A percentile compares a stretch with the other conserved stretches of the same genome.
phyloP scores from a whole-genome alignment of 768 basidiomycete genomes.

The Suillus subalutaceus region DNA sequence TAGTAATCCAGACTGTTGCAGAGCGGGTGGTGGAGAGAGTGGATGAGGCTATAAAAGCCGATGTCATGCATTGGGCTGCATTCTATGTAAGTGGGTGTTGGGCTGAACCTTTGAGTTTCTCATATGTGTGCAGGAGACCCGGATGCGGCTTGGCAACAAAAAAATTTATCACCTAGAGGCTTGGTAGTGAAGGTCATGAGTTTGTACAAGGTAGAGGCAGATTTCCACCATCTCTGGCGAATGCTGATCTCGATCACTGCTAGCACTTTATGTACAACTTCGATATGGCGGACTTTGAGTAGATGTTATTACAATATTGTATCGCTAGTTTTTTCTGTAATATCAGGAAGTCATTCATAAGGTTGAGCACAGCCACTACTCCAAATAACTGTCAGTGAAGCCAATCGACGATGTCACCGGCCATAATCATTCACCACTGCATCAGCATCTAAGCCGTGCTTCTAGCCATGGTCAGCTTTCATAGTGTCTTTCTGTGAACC shows the following conservation, averaged over 20 bases:
- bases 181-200: conserved; percentile 97
- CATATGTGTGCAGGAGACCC: conserved; percentile 68
- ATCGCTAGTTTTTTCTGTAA: conserved; percentile 1
- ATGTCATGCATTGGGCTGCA: conserved; percentile 98
- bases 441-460: background rate
- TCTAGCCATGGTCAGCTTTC: conserved; percentile 28
- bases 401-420: background rate
- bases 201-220: conserved; percentile 66
- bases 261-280: conserved; percentile 37
- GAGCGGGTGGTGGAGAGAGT: conserved; percentile 85
- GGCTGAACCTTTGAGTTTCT: conserved; percentile 1
- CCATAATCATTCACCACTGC: background rate
- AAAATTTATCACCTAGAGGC: conserved; percentile 98
- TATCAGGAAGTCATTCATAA: background rate
- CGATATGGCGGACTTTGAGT: conserved; percentile 39
- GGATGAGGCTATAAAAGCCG: conserved; percentile 87
- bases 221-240: conserved; percentile 14
- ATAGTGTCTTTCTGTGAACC: conserved; percentile 15
- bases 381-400: background rate
- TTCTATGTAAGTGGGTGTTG: conserved; percentile 70
- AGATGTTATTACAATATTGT: conserved; percentile 12
- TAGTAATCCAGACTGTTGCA: conserved; percentile 75
- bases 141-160: conserved; percentile 93
- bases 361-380: conserved; percentile 4
- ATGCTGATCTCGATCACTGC: background rate